These are phyloP conservation scores for Umbellularia californica DNA, from an alignment of 164 flowering plant species.

Conservation along the genomic window DNA sequence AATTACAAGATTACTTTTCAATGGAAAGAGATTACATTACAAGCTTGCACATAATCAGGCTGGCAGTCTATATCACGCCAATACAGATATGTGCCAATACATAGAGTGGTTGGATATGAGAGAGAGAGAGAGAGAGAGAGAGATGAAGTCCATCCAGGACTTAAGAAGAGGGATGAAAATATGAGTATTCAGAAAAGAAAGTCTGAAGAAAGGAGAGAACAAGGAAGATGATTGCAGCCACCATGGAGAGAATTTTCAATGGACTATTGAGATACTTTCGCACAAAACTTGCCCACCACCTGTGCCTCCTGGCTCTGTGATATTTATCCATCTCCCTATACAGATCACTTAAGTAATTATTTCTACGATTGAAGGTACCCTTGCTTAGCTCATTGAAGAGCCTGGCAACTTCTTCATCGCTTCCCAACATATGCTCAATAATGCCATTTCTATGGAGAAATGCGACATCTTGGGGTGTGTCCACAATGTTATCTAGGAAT, in stretches of 20 bases:
- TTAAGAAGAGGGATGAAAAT: too few species aligned
- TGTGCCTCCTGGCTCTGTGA: neutral
- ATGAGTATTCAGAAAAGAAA: too few species aligned
- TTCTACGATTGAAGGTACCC: neutral
- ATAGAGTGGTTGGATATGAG: too few species aligned
- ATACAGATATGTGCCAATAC: too few species aligned
- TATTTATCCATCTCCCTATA: neutral
- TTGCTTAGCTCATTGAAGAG: neutral
- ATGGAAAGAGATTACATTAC: too few species aligned
- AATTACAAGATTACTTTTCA: too few species aligned
- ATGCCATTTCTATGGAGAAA: neutral
- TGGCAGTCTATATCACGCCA: too few species aligned
- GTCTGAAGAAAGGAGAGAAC: neutral
- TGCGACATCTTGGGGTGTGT: neutral
- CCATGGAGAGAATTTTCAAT: neutral
- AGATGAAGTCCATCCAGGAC: too few species aligned
- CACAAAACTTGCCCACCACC: neutral
- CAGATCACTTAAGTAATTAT: neutral
- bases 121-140: too few species aligned
- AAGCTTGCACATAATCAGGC: too few species aligned
- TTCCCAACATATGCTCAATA: neutral
- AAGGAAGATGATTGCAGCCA: constrained; percentile 2
- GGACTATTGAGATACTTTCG: constrained; percentile 3
- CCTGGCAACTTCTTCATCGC: neutral
- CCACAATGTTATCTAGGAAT: neutral